Conservation (phyloP, 2,329 filamentous ascomycete species). For the Cladosporium phlei region DNA sequence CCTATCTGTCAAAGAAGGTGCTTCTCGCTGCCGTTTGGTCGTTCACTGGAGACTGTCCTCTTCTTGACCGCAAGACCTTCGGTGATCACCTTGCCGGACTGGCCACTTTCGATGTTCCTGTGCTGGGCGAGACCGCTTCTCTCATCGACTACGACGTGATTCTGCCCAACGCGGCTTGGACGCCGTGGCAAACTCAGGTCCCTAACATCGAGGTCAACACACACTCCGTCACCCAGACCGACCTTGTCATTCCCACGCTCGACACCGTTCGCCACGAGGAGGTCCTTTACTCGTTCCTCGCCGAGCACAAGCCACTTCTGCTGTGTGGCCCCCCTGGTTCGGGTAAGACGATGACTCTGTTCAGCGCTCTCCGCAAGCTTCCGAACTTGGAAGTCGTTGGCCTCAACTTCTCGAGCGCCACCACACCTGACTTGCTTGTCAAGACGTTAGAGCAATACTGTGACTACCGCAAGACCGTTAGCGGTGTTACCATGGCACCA, state of each 20-base stretch:
- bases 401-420: slow-evolving; percentile 98
- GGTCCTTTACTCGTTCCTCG: slow-evolving; percentile 98
- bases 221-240: slow-evolving; percentile 94
- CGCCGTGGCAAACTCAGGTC: slow-evolving; percentile 89
- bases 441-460: slow-evolving; percentile 99
- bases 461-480: slow-evolving; percentile 98
- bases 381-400: slow-evolving; percentile 99
- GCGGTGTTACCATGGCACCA: slow-evolving; percentile 90
- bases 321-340: slow-evolving; percentile 97
- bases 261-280: slow-evolving; percentile 98
- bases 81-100: slow-evolving; percentile 78
- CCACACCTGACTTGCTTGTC: slow-evolving; percentile 92
- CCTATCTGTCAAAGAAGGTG: slow-evolving; percentile 88
- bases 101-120: slow-evolving; percentile 79
- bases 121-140: slow-evolving; percentile 68
- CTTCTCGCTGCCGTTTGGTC: slow-evolving; percentile 92
- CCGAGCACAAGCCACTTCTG: slow-evolving; percentile 93
- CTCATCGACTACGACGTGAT: slow-evolving; percentile 94
- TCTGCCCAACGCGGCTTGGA: slow-evolving; percentile 83
- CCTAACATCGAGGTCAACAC: slow-evolving; percentile 95
- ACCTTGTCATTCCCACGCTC: slow-evolving; percentile 95
- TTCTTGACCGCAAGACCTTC: slow-evolving; percentile 80
- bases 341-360: slow-evolving; percentile 99
- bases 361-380: slow-evolving; percentile 92
- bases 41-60: slow-evolving; percentile 87